A percentile compares a stretch with the other conserved stretches of the same genome.
Evolutionary conservation across 306 rosid species (phyloP).

Genomic region (Mimosa pudica): DNA sequence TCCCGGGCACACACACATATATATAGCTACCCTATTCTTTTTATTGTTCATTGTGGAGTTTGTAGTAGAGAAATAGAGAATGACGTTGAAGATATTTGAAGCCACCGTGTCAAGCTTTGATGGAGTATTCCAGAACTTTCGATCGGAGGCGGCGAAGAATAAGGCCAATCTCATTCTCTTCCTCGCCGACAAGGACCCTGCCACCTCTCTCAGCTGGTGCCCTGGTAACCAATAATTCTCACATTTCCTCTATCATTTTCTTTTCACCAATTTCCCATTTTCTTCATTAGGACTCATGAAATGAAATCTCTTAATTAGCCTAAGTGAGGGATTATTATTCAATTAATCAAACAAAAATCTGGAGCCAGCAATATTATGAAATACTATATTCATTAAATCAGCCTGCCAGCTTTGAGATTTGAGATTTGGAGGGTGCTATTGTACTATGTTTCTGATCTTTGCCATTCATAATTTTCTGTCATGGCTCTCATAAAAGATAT

Average conservation of each 20-base stretch:
- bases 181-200: slow-evolving; percentile 82
- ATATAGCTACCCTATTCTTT: neutral
- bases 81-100: slow-evolving; percentile 64
- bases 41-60: neutral
- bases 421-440: neutral
- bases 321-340: neutral
- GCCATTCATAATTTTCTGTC: neutral
- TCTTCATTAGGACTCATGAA: neutral
- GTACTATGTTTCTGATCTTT: neutral
- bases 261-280: too few relatives aligned
- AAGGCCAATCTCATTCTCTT: slow-evolving; percentile 76
- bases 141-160: slow-evolving; percentile 55
- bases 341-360: too few relatives aligned
- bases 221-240: slow-evolving; percentile 48
- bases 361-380: too few relatives aligned
- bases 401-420: neutral
- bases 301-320: neutral
- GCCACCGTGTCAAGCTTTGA: slow-evolving; percentile 67
- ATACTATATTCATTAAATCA: too few relatives aligned
- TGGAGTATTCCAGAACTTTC: slow-evolving; percentile 63
- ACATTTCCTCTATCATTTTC: too few relatives aligned
- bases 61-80: slow-evolving; percentile 31
- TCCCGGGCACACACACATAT: too few relatives aligned
- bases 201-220: slow-evolving; percentile 90
- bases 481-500: neutral